phyloP scores from a whole-genome alignment of 2,329 filamentous ascomycete genomes.

The Periglandula ipomoeae region DNA sequence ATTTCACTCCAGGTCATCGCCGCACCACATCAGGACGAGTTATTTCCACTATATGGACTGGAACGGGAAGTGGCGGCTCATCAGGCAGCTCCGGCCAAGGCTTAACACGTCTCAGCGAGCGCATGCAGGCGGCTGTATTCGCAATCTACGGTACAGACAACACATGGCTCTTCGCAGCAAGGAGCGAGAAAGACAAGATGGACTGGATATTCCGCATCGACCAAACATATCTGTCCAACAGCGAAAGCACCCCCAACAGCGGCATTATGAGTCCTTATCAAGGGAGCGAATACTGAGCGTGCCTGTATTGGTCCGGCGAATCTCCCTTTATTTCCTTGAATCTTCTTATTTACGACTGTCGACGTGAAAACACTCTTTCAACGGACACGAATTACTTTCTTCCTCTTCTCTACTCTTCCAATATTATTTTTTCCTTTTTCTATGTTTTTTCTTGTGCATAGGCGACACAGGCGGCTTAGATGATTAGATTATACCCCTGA shows the following conservation, averaged over 20 bases:
- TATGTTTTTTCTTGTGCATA: neutral
- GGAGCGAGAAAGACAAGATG: slow-evolving; percentile 84
- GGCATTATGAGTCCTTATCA: slow-evolving; percentile 26
- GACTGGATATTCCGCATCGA: slow-evolving; percentile 97
- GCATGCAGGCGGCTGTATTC: slow-evolving; percentile 68
- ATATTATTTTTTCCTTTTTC: neutral
- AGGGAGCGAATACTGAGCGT: slow-evolving; percentile 23
- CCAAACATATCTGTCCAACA: slow-evolving; percentile 55
- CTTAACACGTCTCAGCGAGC: slow-evolving; percentile 44
- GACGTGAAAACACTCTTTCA: neutral
- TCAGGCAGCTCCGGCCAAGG: slow-evolving; percentile 22
- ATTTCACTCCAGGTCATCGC: slow-evolving; percentile 37
- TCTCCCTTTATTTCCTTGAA: neutral
- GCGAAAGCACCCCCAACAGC: slow-evolving; percentile 30
- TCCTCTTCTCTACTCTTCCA: neutral
- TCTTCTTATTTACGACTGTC: neutral
- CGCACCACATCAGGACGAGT: slow-evolving; percentile 41
- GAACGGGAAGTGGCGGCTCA: slow-evolving; percentile 26
- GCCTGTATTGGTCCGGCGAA: neutral
- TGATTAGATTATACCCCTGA: slow-evolving; percentile 6
- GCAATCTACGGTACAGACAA: slow-evolving; percentile 91
- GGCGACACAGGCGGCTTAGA: slow-evolving; percentile 5
- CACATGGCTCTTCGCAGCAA: slow-evolving; percentile 86
- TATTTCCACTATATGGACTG: slow-evolving; percentile 48
- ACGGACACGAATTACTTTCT: neutral